Conservation (phyloP, 306 rosid genomes). For the Fragaria iinumae region DNA sequence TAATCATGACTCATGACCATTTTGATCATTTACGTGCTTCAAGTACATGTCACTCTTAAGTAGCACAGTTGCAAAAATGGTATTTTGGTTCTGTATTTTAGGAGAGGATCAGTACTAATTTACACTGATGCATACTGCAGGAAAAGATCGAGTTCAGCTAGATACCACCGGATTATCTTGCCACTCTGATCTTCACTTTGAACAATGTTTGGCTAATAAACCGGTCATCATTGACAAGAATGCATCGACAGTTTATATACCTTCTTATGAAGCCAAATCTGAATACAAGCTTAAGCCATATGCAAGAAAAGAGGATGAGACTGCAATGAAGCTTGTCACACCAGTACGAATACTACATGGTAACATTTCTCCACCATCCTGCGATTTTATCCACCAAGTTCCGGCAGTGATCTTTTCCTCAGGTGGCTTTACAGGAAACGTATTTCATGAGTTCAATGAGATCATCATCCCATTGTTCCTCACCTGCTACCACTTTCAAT, state of each 20-base stretch:
- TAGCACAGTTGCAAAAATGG: neutral
- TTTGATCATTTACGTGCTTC: neutral
- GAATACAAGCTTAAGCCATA: slow-evolving; percentile 30
- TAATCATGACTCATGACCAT: neutral
- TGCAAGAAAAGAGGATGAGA: slow-evolving; percentile 30
- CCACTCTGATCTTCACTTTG: slow-evolving; percentile 32
- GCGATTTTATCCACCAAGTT: slow-evolving; percentile 25
- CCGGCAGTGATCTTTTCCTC: slow-evolving; percentile 36
- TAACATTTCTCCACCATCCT: slow-evolving; percentile 21
- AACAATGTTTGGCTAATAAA: slow-evolving; percentile 25
- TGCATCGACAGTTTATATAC: slow-evolving; percentile 21
- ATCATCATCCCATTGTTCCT: slow-evolving; percentile 37
- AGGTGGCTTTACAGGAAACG: slow-evolving; percentile 36
- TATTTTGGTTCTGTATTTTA: neutral
- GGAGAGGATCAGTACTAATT: neutral
- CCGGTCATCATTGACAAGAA: slow-evolving; percentile 21
- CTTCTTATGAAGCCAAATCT: slow-evolving; percentile 12
- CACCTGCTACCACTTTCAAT: slow-evolving; percentile 28
- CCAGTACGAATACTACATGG: slow-evolving; percentile 17
- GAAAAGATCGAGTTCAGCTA: slow-evolving; percentile 22
- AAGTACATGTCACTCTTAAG: neutral
- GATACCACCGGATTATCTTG: slow-evolving; percentile 32
- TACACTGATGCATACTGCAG: slow-evolving; percentile 7
- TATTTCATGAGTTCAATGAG: slow-evolving; percentile 39
- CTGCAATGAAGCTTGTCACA: slow-evolving; percentile 21